phyloP scores from a whole-genome alignment of 2,329 filamentous ascomycete genomes.

The Phialophora verrucosa region DNA sequence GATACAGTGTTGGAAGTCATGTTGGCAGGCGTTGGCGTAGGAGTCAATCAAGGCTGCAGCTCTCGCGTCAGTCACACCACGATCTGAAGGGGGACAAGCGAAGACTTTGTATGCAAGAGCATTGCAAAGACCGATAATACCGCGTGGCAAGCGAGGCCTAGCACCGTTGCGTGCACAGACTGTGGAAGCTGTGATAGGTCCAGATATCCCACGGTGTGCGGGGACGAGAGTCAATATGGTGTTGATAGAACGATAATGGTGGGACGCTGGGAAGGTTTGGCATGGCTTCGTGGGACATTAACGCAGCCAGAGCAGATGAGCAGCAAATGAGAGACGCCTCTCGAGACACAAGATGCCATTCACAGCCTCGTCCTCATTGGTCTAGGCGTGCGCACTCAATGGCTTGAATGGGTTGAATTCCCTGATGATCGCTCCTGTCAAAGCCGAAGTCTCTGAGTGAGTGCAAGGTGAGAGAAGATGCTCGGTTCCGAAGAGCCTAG shows the following conservation, averaged over 20 bases:
- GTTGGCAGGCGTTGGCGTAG: background rate
- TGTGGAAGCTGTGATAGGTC: slow-evolving; percentile 10
- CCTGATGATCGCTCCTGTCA: background rate
- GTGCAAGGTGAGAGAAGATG: background rate
- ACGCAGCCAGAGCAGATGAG: background rate
- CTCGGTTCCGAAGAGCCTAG: background rate
- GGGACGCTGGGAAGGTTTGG: background rate
- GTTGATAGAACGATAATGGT: background rate
- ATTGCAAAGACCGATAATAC: slow-evolving; percentile 10
- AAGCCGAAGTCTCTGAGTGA: background rate
- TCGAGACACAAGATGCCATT: background rate
- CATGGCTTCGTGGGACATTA: slow-evolving; percentile 10
- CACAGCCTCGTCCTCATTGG: background rate
- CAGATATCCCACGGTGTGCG: slow-evolving; percentile 5
- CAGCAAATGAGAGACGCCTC: background rate
- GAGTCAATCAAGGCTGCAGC: background rate
- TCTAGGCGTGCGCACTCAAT: background rate
- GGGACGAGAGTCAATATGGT: background rate
- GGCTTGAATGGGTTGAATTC: background rate
- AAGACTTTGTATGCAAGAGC: slow-evolving; percentile 12
- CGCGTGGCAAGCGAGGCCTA: slow-evolving; percentile 7
- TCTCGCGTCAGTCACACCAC: slow-evolving; percentile 9
- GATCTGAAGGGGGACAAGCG: slow-evolving; percentile 2
- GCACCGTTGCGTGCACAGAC: background rate
- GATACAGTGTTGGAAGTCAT: slow-evolving; percentile 16